Percentiles rank a stretch among this genome's conserved stretches.
phyloP scores from a whole-genome alignment of 345 rosid genomes.

The Eucalyptus virginea region DNA sequence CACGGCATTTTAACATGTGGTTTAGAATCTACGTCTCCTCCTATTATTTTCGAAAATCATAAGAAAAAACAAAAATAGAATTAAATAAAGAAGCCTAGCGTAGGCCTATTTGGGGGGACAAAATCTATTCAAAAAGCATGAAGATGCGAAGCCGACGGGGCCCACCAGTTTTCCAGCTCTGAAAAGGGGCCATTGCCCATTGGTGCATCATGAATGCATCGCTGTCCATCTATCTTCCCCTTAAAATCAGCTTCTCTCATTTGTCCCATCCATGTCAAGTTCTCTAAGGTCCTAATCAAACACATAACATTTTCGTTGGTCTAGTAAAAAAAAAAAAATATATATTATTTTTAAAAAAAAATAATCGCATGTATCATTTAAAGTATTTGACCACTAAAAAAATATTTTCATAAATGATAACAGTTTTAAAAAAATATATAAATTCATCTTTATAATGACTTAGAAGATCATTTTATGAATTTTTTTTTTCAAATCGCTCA shows the following conservation, averaged over 20 bases:
- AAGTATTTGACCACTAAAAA: no score
- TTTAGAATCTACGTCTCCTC: not conserved
- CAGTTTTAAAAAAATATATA: no score
- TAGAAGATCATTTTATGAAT: no score
- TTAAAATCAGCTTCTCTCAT: not conserved
- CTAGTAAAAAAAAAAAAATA: not conserved
- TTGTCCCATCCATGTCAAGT: not conserved
- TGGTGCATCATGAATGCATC: not conserved
- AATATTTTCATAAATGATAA: no score
- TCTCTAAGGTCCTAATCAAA: not conserved
- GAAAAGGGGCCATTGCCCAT: not conserved
- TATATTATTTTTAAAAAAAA: no score
- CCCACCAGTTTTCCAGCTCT: not conserved
- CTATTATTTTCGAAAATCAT: not conserved
- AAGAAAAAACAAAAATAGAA: fast-evolving
- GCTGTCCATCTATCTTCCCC: not conserved
- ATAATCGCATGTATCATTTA: no score
- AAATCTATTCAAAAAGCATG: not conserved
- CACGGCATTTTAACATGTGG: not conserved
- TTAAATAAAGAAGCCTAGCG: not conserved
- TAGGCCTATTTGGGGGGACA: not conserved
- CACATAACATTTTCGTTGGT: not conserved
- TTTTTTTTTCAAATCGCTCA: no score
- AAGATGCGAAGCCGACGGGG: not conserved
- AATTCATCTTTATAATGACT: no score